Base-by-base conservation (phyloP, 306 rosid genomes). In the Dalbergia cultrata region DNA sequence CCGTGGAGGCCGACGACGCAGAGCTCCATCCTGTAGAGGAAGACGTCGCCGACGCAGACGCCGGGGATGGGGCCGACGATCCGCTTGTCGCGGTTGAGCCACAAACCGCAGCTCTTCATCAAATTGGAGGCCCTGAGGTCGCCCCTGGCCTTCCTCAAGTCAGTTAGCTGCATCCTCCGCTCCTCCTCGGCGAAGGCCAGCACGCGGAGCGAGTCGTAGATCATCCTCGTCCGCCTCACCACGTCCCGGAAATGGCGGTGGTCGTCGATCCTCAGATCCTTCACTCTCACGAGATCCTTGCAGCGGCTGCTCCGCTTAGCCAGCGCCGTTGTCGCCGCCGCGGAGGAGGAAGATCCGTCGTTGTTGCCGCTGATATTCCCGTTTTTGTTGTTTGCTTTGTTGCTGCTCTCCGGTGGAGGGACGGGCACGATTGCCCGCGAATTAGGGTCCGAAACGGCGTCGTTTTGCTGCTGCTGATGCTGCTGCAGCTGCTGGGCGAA, bases 61-160 rank as follows among this genome's bases (percentile, higher is more conserved):
- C 99, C 99, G 0, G 99, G 99, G 26, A 96, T 93, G 0, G 98
- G 80, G 33, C 99, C 99, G 47, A 96, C 97, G 13, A 96, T 93
- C 31, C 99, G 77, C 82, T 93, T 92, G 14, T 96, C 99, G 0
- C 97, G 93, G 71, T 96, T 92, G 47, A 96, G 88, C 97, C 99
- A 96, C 75, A 96, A 50, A 0, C 93, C 94, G 1, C 85, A 85
- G 1, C 50, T 92, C n/a, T 88, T 89, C 90, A 96, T 88, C 60
- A 84, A 13, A 6, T 89, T 60, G 0, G 97, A 84, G 52, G 97
- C 99, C 21, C 77, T 78, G 52, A 96, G 74, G 83, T 93, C 99
- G 13, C 90, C 87, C 19, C 98, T 84, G 45, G 35, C 53, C 83
- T 63, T 86, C 5, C 58, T 62, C 3, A 7, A 54, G n/a, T 54